Evolutionary conservation across 257 asterid species (phyloP).

Genomic region (Nicotiana noctiflora): DNA sequence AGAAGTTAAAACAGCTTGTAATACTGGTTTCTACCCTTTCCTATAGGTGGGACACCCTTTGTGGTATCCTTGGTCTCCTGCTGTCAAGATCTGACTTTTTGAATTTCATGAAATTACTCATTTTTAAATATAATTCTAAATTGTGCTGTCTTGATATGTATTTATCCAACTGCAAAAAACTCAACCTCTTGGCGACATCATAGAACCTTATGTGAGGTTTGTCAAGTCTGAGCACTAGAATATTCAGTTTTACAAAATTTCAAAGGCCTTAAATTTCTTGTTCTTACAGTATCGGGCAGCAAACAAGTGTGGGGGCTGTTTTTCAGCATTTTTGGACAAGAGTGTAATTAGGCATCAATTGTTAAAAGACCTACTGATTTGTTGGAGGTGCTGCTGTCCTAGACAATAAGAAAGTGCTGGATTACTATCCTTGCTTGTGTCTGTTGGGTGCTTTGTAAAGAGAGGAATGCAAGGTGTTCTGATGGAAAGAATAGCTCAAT

Average conservation of each 20-base stretch:
- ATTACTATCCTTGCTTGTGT: too few species aligned
- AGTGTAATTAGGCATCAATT: too few species aligned
- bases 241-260: neutral
- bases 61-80: neutral
- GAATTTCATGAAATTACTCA: neutral
- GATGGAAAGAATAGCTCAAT: too few species aligned
- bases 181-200: neutral
- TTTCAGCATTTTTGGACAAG: too few species aligned
- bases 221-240: constrained; percentile 1
- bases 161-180: neutral
- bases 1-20: neutral
- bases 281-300: too few species aligned
- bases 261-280: neutral
- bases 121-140: neutral
- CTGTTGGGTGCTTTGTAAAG: too few species aligned
- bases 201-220: constrained; percentile 5
- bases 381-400: too few species aligned
- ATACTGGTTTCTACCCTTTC: neutral
- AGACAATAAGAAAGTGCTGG: too few species aligned
- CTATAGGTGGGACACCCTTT: neutral
- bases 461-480: too few species aligned
- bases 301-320: too few species aligned
- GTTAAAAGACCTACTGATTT: too few species aligned
- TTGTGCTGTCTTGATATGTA: neutral
- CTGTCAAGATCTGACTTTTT: neutral